These are phyloP conservation scores for Tulasnella calospora DNA, from an alignment of 768 basidiomycete species.

Conservation along the genomic window DNA sequence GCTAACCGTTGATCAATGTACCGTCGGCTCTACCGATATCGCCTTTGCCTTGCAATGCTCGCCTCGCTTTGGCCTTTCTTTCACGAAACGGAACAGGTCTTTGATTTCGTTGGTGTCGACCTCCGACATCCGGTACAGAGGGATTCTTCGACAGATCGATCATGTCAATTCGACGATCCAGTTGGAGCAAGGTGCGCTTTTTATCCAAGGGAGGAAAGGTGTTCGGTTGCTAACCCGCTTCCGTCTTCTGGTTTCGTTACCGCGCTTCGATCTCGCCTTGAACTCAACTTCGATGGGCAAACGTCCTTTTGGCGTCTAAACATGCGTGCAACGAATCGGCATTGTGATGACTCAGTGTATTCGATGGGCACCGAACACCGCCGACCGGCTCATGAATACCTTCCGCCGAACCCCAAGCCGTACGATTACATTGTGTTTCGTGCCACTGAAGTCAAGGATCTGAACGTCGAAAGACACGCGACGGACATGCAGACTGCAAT, in stretches of 20 bases:
- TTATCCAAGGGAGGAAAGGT: not conserved
- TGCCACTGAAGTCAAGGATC: conserved; percentile 82
- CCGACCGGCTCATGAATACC: conserved; percentile 57
- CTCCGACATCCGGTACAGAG: conserved; percentile 85
- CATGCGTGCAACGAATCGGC: not conserved
- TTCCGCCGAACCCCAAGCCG: conserved; percentile 75
- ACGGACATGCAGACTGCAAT: conserved; percentile 2
- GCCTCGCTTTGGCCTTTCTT: not conserved
- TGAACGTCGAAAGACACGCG: conserved; percentile 58
- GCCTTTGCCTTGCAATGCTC: not conserved
- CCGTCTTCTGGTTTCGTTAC: not conserved
- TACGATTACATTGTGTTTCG: conserved; percentile 90
- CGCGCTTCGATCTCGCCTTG: not conserved
- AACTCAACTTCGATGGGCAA: not conserved
- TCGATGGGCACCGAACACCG: conserved; percentile 87
- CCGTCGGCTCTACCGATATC: not conserved
- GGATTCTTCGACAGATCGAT: conserved; percentile 82
- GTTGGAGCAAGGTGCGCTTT: conserved; percentile 69
- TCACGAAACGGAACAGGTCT: conserved; percentile 24
- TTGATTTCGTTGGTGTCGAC: conserved; percentile 81
- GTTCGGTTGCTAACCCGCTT: not conserved
- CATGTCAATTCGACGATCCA: conserved; percentile 81
- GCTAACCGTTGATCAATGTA: conserved; percentile 12
- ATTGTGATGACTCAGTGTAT: conserved; percentile 47
- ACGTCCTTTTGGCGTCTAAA: not conserved